Percentiles rank a stretch among this genome's conserved stretches.
Evolutionary conservation across 2,329 filamentous ascomycete species (phyloP).

Genomic region (Acephala macrosclerotiorum): DNA sequence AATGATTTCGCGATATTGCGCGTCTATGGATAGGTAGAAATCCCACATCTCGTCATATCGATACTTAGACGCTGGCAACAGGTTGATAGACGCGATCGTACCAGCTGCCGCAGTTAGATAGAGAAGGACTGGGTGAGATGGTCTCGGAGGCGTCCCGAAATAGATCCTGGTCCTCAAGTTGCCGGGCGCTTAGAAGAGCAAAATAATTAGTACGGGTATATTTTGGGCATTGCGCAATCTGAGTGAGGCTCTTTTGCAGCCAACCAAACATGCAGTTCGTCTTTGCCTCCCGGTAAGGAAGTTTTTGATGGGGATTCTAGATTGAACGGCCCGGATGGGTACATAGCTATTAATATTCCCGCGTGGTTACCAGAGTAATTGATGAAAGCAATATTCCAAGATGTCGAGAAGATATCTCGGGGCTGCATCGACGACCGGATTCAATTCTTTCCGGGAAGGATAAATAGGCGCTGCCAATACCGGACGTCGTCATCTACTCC

Average conservation of each 20-base stretch:
- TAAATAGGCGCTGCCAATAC: conserved; percentile 5
- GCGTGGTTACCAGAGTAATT: conserved; percentile 6
- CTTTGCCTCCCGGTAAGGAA: not conserved
- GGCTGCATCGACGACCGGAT: not conserved
- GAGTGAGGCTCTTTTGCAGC: conserved; percentile 6
- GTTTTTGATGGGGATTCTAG: conserved; percentile 1
- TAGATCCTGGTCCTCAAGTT: conserved; percentile 7
- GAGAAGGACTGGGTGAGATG: not conserved
- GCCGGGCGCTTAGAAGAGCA: conserved; percentile 12
- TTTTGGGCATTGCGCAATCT: conserved; percentile 8
- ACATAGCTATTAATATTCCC: conserved; percentile 3
- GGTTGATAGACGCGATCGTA: conserved; percentile 14
- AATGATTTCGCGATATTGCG: conserved; percentile 1
- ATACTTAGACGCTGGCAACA: conserved; percentile 13
- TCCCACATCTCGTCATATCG: conserved; percentile 2
- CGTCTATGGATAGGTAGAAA: not conserved
- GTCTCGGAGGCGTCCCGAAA: conserved; percentile 6
- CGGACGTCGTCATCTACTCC: not conserved
- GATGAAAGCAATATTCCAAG: conserved; percentile 6
- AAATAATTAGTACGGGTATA: conserved; percentile 9
- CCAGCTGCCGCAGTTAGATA: not conserved
- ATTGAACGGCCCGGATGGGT: conserved; percentile 8
- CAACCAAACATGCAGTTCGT: conserved; percentile 4
- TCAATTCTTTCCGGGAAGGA: not conserved
- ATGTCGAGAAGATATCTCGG: not conserved